A percentile compares a stretch with the other conserved stretches of the same genome.
These are phyloP conservation scores for Syzygium oleosum DNA, from an alignment of 345 rosid species.

Conservation along the genomic window DNA sequence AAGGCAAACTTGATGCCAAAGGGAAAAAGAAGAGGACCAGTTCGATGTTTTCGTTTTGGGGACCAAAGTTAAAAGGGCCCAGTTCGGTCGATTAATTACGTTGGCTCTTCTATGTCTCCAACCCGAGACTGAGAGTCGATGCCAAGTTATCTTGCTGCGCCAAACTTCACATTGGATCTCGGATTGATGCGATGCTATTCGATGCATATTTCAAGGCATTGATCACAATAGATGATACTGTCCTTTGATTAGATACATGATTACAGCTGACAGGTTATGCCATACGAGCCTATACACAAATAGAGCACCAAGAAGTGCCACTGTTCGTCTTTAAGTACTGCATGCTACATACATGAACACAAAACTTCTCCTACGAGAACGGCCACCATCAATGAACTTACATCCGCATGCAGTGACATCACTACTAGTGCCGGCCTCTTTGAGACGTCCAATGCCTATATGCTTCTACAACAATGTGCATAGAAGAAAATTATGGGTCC, in stretches of 20 bases:
- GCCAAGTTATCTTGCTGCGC: not conserved
- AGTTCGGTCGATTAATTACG: not conserved
- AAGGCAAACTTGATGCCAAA: not conserved
- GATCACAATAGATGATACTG: not conserved
- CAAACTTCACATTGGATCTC: not conserved
- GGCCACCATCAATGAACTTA: not conserved
- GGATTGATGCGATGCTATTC: not conserved
- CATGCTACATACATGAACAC: not conserved
- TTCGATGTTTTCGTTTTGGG: not conserved
- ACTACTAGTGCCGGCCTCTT: not conserved
- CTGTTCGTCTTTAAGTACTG: not conserved
- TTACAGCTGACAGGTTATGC: not conserved
- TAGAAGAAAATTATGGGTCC: not conserved
- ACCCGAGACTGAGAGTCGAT: not conserved
- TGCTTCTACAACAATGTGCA: not conserved
- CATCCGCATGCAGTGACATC: not conserved
- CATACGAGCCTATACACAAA: not conserved
- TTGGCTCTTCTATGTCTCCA: not conserved
- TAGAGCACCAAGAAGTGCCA: not conserved
- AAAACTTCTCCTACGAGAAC: not conserved
- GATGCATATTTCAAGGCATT: not conserved
- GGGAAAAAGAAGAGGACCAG: not conserved
- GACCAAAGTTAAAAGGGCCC: not conserved
- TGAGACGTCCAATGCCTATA: not conserved
- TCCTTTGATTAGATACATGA: not conserved